These are phyloP conservation scores for bread wheat (Triticum aestivum) DNA, from an alignment of 176 grass and related monocot species.

Conservation along the genomic window DNA sequence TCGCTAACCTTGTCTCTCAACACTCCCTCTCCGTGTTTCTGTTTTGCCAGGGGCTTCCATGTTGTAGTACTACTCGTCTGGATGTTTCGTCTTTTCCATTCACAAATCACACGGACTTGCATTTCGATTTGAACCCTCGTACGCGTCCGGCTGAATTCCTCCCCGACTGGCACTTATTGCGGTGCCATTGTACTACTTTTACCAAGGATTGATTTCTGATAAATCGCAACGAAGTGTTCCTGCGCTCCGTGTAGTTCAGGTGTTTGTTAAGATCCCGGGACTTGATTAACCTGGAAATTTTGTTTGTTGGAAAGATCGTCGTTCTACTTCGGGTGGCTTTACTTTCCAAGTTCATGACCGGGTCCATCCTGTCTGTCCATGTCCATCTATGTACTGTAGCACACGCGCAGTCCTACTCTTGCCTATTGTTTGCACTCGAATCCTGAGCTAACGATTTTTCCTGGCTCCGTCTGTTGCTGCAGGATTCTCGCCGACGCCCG, in stretches of 20 bases:
- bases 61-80: neutral
- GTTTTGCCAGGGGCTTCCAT: neutral
- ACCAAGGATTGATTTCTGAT: neutral
- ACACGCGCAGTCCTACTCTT: too few relatives aligned
- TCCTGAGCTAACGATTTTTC: neutral
- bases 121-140: neutral
- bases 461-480: constrained; percentile 1
- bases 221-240: neutral
- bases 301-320: neutral
- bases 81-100: neutral
- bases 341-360: neutral
- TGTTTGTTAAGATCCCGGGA: neutral
- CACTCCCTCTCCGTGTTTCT: neutral
- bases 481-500: constrained; percentile 40
- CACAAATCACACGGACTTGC: neutral
- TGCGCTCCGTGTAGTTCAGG: neutral
- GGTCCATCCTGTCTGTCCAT: neutral
- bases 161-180: too few relatives aligned
- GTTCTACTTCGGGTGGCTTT: neutral
- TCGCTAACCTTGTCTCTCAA: neutral
- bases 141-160: neutral
- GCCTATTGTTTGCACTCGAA: neutral
- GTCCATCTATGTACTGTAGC: neutral
- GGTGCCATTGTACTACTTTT: neutral
- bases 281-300: neutral